Evolutionary conservation across 2,329 filamentous ascomycete species (phyloP).

Genomic region (Sphaerulina vaccinii): DNA sequence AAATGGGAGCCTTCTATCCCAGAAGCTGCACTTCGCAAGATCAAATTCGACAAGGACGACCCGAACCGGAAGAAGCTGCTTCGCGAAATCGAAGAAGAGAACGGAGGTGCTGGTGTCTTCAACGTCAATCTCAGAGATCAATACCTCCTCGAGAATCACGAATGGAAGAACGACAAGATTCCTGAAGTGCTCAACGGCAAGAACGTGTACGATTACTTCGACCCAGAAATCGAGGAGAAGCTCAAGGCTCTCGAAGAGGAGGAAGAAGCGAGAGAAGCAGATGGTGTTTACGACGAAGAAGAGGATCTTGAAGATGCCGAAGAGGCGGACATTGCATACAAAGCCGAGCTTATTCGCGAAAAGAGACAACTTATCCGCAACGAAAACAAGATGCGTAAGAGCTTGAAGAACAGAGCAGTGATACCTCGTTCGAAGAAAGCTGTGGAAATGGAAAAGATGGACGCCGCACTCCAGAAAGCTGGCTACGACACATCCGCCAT

Average conservation of each 20-base stretch:
- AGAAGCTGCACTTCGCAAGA: constrained; percentile 72
- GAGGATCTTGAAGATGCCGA: constrained; percentile 83
- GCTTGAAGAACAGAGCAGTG: constrained; percentile 92
- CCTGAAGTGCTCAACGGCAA: constrained; percentile 92
- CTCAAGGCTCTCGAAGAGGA: constrained; percentile 89
- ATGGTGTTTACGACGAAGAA: constrained; percentile 85
- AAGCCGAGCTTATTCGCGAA: constrained; percentile 93
- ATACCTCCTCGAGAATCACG: constrained; percentile 80
- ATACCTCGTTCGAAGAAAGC: constrained; percentile 81
- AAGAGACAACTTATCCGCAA: constrained; percentile 91
- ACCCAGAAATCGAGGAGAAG: constrained; percentile 94
- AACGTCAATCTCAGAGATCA: constrained; percentile 87
- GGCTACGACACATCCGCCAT: constrained; percentile 80
- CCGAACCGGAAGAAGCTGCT: constrained; percentile 80
- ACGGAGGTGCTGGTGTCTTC: constrained; percentile 93
- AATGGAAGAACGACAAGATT: constrained; percentile 96
- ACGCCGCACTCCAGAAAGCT: constrained; percentile 77
- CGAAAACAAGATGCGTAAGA: constrained; percentile 92
- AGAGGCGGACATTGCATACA: constrained; percentile 81
- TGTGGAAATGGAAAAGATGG: constrained; percentile 83
- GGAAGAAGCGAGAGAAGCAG: constrained; percentile 85
- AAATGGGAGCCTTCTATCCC: constrained; percentile 74
- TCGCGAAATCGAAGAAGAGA: constrained; percentile 83
- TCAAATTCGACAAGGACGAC: constrained; percentile 88
- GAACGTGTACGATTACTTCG: constrained; percentile 96